Base-by-base conservation (phyloP, 169 alveolate species). In the Cyclospora cayetanensis region DNA sequence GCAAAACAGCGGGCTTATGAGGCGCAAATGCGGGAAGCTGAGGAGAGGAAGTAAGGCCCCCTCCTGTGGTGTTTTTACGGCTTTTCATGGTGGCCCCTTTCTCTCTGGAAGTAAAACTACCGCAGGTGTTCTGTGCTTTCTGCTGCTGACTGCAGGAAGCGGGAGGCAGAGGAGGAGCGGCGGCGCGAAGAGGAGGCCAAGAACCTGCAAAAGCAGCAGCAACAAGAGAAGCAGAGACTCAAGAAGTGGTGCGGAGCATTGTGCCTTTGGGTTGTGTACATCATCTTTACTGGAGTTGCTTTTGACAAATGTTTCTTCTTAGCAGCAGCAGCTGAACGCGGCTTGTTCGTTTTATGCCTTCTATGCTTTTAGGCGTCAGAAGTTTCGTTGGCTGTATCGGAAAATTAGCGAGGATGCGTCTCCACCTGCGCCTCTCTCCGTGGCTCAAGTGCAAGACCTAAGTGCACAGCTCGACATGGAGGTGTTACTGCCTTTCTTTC, bases 161-260 rank as follows among this genome's bases (percentile, higher is more conserved):
- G 93, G 90, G 93, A 96, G 92, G 85, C 82, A 60, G 77, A 91
- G 77, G 31, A 29, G n/a, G 42, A 88, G 65, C 70, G 25, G 60
- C 27, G 90, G 63, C 12, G n/a, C 39, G 41, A 91, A 65, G 60
- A 92, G 63, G 86, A 72, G 74, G 66, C 68, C 92, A 35, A 27
- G 89, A 63, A 55, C 88, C 85, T 74, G 53, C 52, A 66, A 80
- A 52, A 79, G 90, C 74, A 95, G 94, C 70, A 92, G 88, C 83
- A 90, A 46, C 76, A 93, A 89, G 90, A 95, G 46, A 20, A 74
- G 72, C 65, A 72, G 27, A 39, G 20, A 4, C 76, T 52, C 27
- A 37, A 46, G 39, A 80, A 80, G 66, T 55, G 76, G 77, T 55
- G 20, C 88, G 88, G 11, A 53, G 22, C n/a, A n/a, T n/a, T n/a